Conservation (phyloP, 257 asterid species). For the Solanum pinnatisectum region DNA sequence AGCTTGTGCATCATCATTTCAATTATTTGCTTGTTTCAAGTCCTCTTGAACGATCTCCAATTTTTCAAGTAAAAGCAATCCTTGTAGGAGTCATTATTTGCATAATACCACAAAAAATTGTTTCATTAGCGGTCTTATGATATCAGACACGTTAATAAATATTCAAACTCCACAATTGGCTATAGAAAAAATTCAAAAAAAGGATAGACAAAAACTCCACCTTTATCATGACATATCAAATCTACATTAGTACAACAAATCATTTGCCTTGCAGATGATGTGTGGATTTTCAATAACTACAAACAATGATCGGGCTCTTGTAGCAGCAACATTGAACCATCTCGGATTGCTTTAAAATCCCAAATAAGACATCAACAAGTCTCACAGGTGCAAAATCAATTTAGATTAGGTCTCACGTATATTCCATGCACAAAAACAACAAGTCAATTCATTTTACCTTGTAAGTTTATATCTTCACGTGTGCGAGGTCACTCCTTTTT, state of each 20-base stretch:
- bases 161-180: not conserved
- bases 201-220: not conserved
- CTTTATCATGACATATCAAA: not conserved
- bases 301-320: conserved; percentile 74
- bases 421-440: not conserved
- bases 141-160: not conserved
- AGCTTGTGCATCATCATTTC: too few species aligned
- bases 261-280: conserved; percentile 75
- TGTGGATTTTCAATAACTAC: conserved; percentile 88
- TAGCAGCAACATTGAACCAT: conserved; percentile 84
- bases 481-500: not conserved
- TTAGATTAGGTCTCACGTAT: not conserved
- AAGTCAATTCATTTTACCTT: not conserved
- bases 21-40: not conserved
- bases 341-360: conserved; percentile 89
- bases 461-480: not conserved
- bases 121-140: conserved; percentile 65
- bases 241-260: not conserved
- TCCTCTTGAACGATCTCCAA: conserved; percentile 16
- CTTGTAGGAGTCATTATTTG: conserved; percentile 55
- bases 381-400: not conserved
- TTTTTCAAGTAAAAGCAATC: conserved; percentile 68
- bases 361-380: conserved; percentile 21
- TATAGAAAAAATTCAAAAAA: not conserved
- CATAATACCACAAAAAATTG: conserved; percentile 77